phyloP scores from a whole-genome alignment of 2,329 filamentous ascomycete genomes.

The Purpureocillium lavendulum region DNA sequence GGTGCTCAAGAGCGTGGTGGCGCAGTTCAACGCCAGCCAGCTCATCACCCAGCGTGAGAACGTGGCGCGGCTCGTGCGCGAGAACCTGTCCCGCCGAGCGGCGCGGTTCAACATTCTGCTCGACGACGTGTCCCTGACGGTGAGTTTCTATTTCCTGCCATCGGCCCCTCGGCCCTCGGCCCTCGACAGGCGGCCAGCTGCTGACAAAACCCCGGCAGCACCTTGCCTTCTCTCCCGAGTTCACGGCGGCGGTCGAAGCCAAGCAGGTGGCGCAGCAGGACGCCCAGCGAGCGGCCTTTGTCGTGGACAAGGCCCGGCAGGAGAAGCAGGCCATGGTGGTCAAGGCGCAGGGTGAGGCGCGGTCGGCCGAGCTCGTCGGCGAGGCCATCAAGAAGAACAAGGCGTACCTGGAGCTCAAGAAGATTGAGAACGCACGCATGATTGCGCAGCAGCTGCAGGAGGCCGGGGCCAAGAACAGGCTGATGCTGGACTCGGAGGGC shows the following conservation, averaged over 20 bases:
- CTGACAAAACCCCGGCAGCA: slow-evolving; percentile 37
- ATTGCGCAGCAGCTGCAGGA: slow-evolving; percentile 89
- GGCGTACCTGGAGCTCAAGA: slow-evolving; percentile 92
- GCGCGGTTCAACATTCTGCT: slow-evolving; percentile 95
- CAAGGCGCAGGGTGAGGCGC: slow-evolving; percentile 96
- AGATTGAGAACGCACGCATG: slow-evolving; percentile 89
- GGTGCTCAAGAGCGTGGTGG: slow-evolving; percentile 96
- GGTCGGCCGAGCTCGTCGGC: slow-evolving; percentile 94
- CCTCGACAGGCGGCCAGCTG: neutral
- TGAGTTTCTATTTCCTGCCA: slow-evolving; percentile 33
- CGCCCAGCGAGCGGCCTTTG: slow-evolving; percentile 90
- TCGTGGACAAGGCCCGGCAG: slow-evolving; percentile 97
- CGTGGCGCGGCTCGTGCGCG: slow-evolving; percentile 81
- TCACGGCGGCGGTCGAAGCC: slow-evolving; percentile 64
- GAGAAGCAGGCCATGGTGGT: slow-evolving; percentile 99
- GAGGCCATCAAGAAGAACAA: slow-evolving; percentile 99
- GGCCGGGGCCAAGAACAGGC: slow-evolving; percentile 78
- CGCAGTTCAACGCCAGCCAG: slow-evolving; percentile 97
- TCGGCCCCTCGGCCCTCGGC: neutral
- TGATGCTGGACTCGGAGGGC: slow-evolving; percentile 86
- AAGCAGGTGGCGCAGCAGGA: slow-evolving; percentile 81
- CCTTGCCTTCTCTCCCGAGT: slow-evolving; percentile 65
- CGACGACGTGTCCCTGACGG: slow-evolving; percentile 94
- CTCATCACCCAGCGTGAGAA: slow-evolving; percentile 98
- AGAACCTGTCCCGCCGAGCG: slow-evolving; percentile 84